Evolutionary conservation across 2,329 filamentous ascomycete species (phyloP).

Genomic region (Gaeumannomyces tritici): DNA sequence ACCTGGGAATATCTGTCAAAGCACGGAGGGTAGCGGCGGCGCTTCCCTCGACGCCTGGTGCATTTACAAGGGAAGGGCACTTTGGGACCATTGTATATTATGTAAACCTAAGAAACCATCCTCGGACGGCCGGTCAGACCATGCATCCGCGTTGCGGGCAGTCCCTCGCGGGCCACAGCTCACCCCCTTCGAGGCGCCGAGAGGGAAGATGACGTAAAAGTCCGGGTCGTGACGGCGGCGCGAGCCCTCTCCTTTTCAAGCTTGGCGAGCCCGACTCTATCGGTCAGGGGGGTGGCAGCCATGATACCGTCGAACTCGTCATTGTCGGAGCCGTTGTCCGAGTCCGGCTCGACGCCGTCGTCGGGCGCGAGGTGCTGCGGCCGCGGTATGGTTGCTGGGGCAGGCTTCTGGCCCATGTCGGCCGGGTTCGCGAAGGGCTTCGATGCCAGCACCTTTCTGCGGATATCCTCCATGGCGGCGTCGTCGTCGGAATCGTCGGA

Average conservation of each 20-base stretch:
- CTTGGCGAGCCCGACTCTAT: slow-evolving; percentile 60
- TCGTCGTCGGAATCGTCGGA: slow-evolving; percentile 69
- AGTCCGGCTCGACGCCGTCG: slow-evolving; percentile 61
- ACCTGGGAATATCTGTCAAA: neutral
- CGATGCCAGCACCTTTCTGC: slow-evolving; percentile 80
- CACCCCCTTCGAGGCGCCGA: slow-evolving; percentile 40
- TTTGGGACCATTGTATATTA: neutral
- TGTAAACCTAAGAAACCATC: neutral
- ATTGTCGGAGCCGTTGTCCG: slow-evolving; percentile 59
- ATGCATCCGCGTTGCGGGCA: too few relatives aligned
- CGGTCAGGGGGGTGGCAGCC: slow-evolving; percentile 80
- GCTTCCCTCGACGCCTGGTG: neutral
- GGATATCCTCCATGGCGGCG: slow-evolving; percentile 78
- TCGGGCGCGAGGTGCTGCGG: slow-evolving; percentile 49
- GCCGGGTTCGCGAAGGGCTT: slow-evolving; percentile 69
- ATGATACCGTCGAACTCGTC: slow-evolving; percentile 91
- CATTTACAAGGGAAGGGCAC: neutral
- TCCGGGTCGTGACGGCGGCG: slow-evolving; percentile 36
- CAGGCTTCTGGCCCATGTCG: slow-evolving; percentile 32
- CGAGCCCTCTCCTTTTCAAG: slow-evolving; percentile 45
- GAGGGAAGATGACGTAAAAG: slow-evolving; percentile 39
- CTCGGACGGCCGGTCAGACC: too few relatives aligned
- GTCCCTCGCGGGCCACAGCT: neutral
- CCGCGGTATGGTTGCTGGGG: slow-evolving; percentile 51
- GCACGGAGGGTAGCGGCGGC: neutral